phyloP scores from a whole-genome alignment of 345 rosid species.

The Heritiera fomes region DNA sequence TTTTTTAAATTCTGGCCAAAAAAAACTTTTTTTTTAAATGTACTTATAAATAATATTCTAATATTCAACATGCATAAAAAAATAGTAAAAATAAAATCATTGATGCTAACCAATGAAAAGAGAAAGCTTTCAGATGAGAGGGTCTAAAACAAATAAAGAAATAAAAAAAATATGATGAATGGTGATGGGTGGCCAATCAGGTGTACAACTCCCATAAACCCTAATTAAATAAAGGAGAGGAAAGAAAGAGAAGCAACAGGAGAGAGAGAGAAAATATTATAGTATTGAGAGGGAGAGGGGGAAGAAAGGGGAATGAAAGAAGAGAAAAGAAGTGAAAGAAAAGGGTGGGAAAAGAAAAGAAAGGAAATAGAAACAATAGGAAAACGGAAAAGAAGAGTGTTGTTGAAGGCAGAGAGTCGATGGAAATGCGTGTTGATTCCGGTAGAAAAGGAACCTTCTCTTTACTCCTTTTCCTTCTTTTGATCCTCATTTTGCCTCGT shows the following conservation, averaged over 20 bases:
- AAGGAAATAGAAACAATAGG: background rate
- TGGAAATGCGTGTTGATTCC: conserved; percentile 70
- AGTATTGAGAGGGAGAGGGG: background rate
- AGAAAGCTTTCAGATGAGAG: conserved; percentile 6
- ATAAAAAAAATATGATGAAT: too few relatives aligned
- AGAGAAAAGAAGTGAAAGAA: background rate
- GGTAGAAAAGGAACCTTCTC: conserved; percentile 61
- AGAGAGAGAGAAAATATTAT: conserved; percentile 18
- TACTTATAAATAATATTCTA: too few relatives aligned
- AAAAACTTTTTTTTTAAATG: too few relatives aligned
- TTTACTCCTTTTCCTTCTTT: conserved; percentile 51
- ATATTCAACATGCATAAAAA: background rate
- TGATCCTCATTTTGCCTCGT: conserved; percentile 54
- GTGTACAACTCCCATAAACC: background rate
- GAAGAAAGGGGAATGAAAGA: background rate
- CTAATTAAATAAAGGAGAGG: background rate
- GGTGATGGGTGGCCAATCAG: too few relatives aligned
- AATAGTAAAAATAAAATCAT: background rate
- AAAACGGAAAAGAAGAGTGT: background rate
- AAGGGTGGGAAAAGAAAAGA: conserved; percentile 14
- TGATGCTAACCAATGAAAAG: conserved; percentile 24
- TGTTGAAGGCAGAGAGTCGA: conserved; percentile 5
- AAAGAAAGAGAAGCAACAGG: conserved; percentile 9
- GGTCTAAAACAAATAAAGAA: background rate
- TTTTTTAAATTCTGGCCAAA: too few relatives aligned